Evolutionary conservation across 1,139 yeast genomes (phyloP).

Genomic region (Pichia sp.): DNA sequence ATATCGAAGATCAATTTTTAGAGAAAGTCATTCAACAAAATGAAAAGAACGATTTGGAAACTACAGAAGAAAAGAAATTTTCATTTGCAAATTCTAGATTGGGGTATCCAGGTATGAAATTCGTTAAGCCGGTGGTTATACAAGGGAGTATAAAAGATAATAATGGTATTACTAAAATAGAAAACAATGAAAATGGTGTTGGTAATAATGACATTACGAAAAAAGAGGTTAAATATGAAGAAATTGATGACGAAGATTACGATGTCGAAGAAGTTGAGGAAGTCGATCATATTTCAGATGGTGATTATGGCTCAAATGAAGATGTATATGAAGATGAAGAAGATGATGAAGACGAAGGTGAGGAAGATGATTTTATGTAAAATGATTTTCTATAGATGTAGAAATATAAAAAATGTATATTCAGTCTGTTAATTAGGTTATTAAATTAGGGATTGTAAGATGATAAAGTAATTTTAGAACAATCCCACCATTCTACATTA

Average conservation of each 20-base stretch:
- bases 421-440: too few species aligned
- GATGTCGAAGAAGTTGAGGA: constrained; percentile 1
- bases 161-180: constrained; percentile 11
- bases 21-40: constrained; percentile 34
- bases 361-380: constrained; percentile 13
- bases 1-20: constrained; percentile 53
- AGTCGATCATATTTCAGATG: constrained; percentile 1
- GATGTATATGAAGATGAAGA: constrained; percentile 12
- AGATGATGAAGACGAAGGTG: constrained; percentile 16
- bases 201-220: background rate
- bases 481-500: constrained; percentile 17
- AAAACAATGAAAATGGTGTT: constrained; percentile 5
- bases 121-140: background rate
- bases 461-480: constrained; percentile 12
- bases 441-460: constrained; percentile 7
- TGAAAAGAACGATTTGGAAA: constrained; percentile 13
- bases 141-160: background rate
- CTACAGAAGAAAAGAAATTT: background rate
- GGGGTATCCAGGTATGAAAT: constrained; percentile 35
- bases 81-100: constrained; percentile 13
- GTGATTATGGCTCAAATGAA: constrained; percentile 10
- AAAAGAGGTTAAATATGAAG: background rate
- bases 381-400: constrained; percentile 4
- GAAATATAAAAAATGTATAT: constrained; percentile 6
- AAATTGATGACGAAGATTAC: background rate